phyloP scores from a whole-genome alignment of 352 stramenopile species.

The Vaucheria bursata region DNA sequence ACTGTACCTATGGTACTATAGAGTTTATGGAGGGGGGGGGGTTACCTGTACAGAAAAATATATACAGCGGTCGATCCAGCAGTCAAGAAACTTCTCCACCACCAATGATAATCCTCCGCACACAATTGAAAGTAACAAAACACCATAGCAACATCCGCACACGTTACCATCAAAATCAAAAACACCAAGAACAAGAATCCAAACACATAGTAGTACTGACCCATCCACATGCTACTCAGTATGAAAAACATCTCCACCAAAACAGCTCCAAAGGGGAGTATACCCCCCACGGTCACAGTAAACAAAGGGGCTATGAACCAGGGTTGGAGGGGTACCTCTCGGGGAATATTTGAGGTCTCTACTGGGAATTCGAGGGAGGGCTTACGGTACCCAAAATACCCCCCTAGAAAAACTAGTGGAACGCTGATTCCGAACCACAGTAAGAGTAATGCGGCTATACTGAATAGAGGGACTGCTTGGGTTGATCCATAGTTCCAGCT shows the following conservation, averaged over 20 bases:
- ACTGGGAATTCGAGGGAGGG: constrained; percentile 85
- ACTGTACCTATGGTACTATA: too few relatives aligned
- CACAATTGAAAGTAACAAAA: constrained; percentile 99
- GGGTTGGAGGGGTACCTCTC: constrained; percentile 91
- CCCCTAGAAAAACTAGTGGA: constrained; percentile 94
- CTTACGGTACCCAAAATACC: constrained; percentile 95
- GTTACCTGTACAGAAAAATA: constrained; percentile 98
- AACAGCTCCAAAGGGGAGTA: constrained; percentile 97
- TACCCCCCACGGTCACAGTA: constrained; percentile 82
- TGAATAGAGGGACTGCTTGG: constrained; percentile 84
- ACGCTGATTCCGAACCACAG: constrained; percentile 98
- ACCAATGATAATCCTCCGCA: constrained; percentile 99
- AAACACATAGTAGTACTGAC: constrained; percentile 99
- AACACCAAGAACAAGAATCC: constrained; percentile 97
- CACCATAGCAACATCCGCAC: constrained; percentile 97
- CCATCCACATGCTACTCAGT: constrained; percentile 86
- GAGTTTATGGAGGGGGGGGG: too few relatives aligned
- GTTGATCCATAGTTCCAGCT: constrained; percentile 78
- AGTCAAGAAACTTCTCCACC: constrained; percentile 97
- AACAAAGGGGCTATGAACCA: constrained; percentile 95
- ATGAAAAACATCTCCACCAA: constrained; percentile 99
- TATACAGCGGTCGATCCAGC: constrained; percentile 89
- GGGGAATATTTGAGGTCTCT: constrained; percentile 93
- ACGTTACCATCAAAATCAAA: constrained; percentile 94
- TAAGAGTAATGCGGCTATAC: constrained; percentile 91